These are phyloP conservation scores for Citrullus colocynthis DNA, from an alignment of 306 rosid species.

Conservation along the genomic window DNA sequence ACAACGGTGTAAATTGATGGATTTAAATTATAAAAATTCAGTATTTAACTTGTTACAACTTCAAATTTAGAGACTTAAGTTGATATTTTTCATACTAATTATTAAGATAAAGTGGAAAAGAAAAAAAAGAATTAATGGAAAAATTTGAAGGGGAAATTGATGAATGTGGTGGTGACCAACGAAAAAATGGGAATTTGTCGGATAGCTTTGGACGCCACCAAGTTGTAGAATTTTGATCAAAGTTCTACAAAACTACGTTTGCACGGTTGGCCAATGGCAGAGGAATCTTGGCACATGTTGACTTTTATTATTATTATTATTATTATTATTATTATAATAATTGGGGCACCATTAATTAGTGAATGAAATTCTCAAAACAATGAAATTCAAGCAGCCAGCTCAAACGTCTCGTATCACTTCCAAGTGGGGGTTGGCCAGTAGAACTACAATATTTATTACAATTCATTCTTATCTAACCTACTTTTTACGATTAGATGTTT, in stretches of 20 bases:
- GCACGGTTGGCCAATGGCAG: not conserved
- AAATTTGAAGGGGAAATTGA: not conserved
- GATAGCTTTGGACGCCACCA: not conserved
- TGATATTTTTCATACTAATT: too few species aligned
- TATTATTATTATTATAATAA: too few species aligned
- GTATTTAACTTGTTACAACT: too few species aligned
- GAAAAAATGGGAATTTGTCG: not conserved
- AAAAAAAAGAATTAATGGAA: not conserved
- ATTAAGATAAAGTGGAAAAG: too few species aligned
- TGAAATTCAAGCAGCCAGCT: not conserved
- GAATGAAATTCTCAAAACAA: not conserved
- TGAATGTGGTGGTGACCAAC: not conserved
- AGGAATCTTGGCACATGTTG: conserved; percentile 9
- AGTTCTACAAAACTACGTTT: not conserved
- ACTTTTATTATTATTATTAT: too few species aligned
- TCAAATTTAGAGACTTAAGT: too few species aligned
- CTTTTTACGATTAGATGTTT: too few species aligned
- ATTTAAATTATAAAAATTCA: too few species aligned
- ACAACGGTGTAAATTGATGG: too few species aligned
- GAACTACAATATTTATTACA: not conserved
- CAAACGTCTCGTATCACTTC: not conserved
- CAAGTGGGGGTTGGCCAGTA: not conserved
- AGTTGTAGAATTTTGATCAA: not conserved
- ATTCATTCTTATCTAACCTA: not conserved
- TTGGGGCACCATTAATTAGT: not conserved